A percentile compares a stretch with the other conserved stretches of the same genome.
Evolutionary conservation across 2,329 filamentous ascomycete genomes (phyloP).

Genomic region (Monosporascus ibericus): DNA sequence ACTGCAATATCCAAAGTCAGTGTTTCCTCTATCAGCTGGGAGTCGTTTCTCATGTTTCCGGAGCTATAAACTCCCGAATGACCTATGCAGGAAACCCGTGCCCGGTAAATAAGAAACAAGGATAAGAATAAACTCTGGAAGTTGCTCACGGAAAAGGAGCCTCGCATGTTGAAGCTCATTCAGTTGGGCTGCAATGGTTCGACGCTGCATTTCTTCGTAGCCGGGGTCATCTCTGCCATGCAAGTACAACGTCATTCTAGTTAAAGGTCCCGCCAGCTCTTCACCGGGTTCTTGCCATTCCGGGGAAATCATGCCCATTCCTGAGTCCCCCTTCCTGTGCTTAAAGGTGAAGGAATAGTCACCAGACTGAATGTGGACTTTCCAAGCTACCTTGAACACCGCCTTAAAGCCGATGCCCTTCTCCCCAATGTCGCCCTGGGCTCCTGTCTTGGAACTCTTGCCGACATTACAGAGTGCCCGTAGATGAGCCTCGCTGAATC

Average conservation of each 20-base stretch:
- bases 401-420: conserved; percentile 49
- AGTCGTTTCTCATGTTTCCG: too few species aligned
- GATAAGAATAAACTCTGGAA: too few species aligned
- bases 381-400: conserved; percentile 39
- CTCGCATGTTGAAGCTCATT: conserved; percentile 30
- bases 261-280: conserved; percentile 12
- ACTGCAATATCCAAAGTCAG: conserved; percentile 8
- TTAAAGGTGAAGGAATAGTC: conserved; percentile 38
- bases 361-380: conserved; percentile 38
- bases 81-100: too few species aligned
- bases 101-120: too few species aligned
- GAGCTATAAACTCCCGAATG: too few species aligned
- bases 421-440: conserved; percentile 39
- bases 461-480: conserved; percentile 39
- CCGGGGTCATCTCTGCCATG: conserved; percentile 19
- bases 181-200: conserved; percentile 28
- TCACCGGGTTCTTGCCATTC: conserved; percentile 29
- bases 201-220: conserved; percentile 5
- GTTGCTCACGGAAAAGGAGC: conserved; percentile 29
- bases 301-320: conserved; percentile 45
- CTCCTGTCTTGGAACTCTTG: conserved; percentile 37
- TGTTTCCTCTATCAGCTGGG: too few species aligned
- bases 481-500: conserved; percentile 36
- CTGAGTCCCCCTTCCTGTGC: conserved; percentile 32
- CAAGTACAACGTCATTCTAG: conserved; percentile 32